Conservation (phyloP, 2,329 filamentous ascomycete species). For the Alternaria sp. region DNA sequence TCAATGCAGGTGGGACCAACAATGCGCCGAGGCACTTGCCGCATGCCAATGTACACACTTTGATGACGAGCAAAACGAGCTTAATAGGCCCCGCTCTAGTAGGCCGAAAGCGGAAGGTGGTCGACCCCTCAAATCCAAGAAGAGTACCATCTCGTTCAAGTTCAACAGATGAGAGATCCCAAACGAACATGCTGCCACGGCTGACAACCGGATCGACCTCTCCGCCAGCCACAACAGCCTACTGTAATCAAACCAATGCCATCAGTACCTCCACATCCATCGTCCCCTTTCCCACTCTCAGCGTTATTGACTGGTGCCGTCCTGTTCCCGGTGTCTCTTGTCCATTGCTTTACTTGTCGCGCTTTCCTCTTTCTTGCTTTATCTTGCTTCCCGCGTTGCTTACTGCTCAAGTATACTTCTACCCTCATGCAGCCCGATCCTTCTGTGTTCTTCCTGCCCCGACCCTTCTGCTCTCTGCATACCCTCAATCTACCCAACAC, state of each 20-base stretch:
- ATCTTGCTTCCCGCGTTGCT: too few species aligned
- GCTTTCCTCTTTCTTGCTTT: too few species aligned
- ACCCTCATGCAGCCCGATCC: background rate
- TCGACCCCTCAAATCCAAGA: background rate
- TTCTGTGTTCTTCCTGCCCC: background rate
- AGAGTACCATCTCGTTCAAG: background rate
- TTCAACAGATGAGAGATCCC: background rate
- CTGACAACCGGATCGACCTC: background rate
- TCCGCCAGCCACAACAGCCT: too few species aligned
- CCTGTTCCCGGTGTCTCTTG: too few species aligned
- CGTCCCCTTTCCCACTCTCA: too few species aligned
- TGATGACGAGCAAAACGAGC: background rate
- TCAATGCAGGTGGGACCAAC: background rate
- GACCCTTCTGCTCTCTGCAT: background rate
- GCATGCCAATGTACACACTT: background rate
- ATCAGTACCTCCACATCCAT: too few species aligned
- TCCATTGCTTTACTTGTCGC: too few species aligned
- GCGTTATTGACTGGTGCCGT: too few species aligned
- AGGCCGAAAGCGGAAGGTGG: background rate
- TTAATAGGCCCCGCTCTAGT: background rate
- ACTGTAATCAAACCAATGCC: too few species aligned
- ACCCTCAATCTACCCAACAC: background rate
- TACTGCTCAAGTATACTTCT: background rate
- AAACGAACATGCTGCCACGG: background rate
- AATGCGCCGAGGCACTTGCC: background rate